phyloP scores from a whole-genome alignment of 2,329 filamentous ascomycete genomes.

The Aschersonia sp. region DNA sequence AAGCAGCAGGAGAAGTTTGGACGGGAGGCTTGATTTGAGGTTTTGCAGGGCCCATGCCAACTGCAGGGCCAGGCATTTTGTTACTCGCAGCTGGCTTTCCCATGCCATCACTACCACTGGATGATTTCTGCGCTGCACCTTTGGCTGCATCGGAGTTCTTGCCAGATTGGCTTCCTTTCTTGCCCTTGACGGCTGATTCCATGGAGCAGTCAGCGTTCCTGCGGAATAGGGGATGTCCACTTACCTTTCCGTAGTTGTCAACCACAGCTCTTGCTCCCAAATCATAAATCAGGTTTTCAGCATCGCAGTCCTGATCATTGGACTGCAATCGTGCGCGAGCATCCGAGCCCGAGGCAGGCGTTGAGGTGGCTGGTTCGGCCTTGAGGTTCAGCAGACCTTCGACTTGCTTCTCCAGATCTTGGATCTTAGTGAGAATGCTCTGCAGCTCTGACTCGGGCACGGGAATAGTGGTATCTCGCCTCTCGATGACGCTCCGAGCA shows the following conservation, averaged over 20 bases:
- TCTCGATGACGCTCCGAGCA: constrained; percentile 12
- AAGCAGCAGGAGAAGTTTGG: not conserved
- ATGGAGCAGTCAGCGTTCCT: constrained; percentile 13
- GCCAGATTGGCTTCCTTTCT: not conserved
- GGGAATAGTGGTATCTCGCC: constrained; percentile 10
- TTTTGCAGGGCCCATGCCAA: not conserved
- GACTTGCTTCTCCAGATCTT: constrained; percentile 13
- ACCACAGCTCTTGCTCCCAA: constrained; percentile 5
- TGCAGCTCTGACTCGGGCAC: constrained; percentile 11
- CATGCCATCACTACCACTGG: not conserved
- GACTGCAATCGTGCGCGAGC: not conserved
- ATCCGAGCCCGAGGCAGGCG: not conserved
- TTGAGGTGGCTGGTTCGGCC: not conserved
- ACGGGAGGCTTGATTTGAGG: constrained; percentile 1
- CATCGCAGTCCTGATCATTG: constrained; percentile 4
- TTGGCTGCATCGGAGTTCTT: not conserved
- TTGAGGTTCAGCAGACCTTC: constrained; percentile 8
- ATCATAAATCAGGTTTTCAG: constrained; percentile 6
- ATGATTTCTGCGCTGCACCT: not conserved
- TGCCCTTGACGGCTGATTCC: constrained; percentile 6
- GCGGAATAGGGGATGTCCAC: constrained; percentile 9
- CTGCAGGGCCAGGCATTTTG: no score
- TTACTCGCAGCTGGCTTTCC: not conserved
- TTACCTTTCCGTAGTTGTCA: constrained; percentile 8
- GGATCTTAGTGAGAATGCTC: constrained; percentile 14